Percentiles rank a stretch among this genome's conserved stretches.
These are phyloP conservation scores for Flaveria sonorensis DNA, from an alignment of 129 eudicot species.

Conservation along the genomic window DNA sequence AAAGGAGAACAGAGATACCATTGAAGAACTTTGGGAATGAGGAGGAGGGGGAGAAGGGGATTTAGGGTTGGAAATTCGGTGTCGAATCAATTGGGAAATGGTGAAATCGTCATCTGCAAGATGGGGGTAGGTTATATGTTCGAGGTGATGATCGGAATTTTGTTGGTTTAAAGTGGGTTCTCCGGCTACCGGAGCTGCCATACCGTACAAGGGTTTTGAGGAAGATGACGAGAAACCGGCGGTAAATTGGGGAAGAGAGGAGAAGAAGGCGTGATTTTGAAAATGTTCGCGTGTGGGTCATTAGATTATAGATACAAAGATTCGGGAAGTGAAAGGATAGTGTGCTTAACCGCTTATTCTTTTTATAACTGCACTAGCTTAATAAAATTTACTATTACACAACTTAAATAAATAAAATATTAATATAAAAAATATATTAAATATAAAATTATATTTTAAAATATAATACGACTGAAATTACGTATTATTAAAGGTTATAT, in stretches of 20 bases:
- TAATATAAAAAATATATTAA: no score
- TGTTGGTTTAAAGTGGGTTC: constrained; percentile 13
- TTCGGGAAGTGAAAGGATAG: no score
- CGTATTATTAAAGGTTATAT: no score
- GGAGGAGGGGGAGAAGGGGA: constrained; percentile 16
- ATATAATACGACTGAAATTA: no score
- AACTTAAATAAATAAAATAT: no score
- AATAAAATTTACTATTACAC: no score
- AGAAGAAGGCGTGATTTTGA: background rate
- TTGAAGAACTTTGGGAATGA: background rate
- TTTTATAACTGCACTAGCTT: no score
- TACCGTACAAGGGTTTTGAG: constrained; percentile 9
- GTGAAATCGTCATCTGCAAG: constrained; percentile 26
- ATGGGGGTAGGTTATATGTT: background rate
- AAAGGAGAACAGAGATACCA: constrained; percentile 17
- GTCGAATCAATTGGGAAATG: constrained; percentile 25
- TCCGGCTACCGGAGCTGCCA: constrained; percentile 37
- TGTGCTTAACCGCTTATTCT: no score
- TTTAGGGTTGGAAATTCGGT: background rate
- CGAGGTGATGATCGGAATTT: constrained; percentile 12
- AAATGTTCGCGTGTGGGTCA: constrained; percentile 23
- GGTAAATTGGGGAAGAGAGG: constrained; percentile 14
- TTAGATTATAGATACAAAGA: no score
- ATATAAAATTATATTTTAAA: no score
- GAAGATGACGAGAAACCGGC: constrained; percentile 21